Evolutionary conservation across 768 basidiomycete genomes (phyloP).

Genomic region (Amanita exitialis): DNA sequence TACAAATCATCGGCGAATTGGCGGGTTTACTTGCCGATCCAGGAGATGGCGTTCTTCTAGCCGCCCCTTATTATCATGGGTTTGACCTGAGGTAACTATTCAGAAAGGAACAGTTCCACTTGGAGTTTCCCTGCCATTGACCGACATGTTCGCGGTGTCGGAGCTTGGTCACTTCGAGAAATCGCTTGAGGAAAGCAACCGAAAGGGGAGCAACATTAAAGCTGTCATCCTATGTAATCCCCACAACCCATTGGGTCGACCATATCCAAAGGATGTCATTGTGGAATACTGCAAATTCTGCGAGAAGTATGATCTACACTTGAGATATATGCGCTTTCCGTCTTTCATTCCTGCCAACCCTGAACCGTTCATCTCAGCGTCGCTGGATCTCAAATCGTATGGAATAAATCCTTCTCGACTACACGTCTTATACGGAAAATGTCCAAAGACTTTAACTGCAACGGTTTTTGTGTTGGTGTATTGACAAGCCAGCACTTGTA

Average conservation of each 20-base stretch:
- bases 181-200: slow-evolving; percentile 9
- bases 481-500: slow-evolving; percentile 12
- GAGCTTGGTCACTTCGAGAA: slow-evolving; percentile 13
- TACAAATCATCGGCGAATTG: slow-evolving; percentile 7
- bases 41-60: slow-evolving; percentile 11
- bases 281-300: slow-evolving; percentile 12
- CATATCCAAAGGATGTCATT: slow-evolving; percentile 13
- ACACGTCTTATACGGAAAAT: slow-evolving; percentile 19
- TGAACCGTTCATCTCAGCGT: slow-evolving; percentile 13
- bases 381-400: slow-evolving; percentile 11
- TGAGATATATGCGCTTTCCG: slow-evolving; percentile 19
- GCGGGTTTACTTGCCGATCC: slow-evolving; percentile 9
- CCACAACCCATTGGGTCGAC: slow-evolving; percentile 18
- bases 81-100: slow-evolving; percentile 8
- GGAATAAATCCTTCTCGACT: slow-evolving; percentile 14
- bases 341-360: slow-evolving; percentile 14
- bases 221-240: slow-evolving; percentile 19
- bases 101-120: slow-evolving; percentile 6
- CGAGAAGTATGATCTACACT: slow-evolving; percentile 16
- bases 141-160: slow-evolving; percentile 6
- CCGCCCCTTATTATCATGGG: slow-evolving; percentile 12
- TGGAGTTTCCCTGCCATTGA: slow-evolving; percentile 3
- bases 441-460: slow-evolving; percentile 20
- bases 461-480: slow-evolving; percentile 17
- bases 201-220: slow-evolving; percentile 11